phyloP scores from a whole-genome alignment of 495 filamentous ascomycete genomes.

The Alectoria sarmentosa region DNA sequence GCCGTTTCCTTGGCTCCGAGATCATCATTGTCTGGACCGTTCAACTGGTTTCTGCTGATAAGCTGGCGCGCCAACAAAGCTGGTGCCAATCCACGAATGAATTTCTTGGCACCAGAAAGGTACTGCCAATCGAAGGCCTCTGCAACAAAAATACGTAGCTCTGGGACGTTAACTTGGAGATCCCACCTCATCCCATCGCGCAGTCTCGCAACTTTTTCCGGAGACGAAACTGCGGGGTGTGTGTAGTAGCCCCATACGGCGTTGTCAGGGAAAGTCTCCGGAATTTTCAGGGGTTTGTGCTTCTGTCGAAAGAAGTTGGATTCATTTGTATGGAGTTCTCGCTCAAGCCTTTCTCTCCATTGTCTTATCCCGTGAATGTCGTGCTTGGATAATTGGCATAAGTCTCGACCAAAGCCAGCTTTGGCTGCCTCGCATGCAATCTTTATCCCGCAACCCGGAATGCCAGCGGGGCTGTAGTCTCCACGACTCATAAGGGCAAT shows the following conservation, averaged over 20 bases:
- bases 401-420: conserved; percentile 75
- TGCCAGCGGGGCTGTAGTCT: conserved; percentile 86
- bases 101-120: conserved; percentile 71
- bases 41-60: conserved; percentile 21
- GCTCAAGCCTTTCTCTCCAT: conserved; percentile 70
- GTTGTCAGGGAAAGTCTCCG: conserved; percentile 71
- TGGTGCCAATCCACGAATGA: conserved; percentile 74
- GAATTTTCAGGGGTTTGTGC: conserved; percentile 66
- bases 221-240: conserved; percentile 67
- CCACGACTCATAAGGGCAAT: conserved; percentile 94
- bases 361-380: conserved; percentile 42
- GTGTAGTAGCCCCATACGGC: conserved; percentile 81
- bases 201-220: conserved; percentile 52
- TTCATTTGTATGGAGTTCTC: conserved; percentile 77
- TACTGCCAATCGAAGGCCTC: conserved; percentile 84
- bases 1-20: conserved; percentile 36
- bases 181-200: conserved; percentile 52
- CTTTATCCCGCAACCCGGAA: conserved; percentile 81
- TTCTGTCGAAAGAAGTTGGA: conserved; percentile 71
- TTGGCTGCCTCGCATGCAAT: conserved; percentile 82
- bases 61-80: conserved; percentile 64
- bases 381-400: conserved; percentile 48
- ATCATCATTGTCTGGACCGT: conserved; percentile 33
- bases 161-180: conserved; percentile 54
- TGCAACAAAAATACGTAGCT: conserved; percentile 62